Base-by-base conservation (phyloP, 2,329 filamentous ascomycete genomes). In the Rutstroemia sydowiana region DNA sequence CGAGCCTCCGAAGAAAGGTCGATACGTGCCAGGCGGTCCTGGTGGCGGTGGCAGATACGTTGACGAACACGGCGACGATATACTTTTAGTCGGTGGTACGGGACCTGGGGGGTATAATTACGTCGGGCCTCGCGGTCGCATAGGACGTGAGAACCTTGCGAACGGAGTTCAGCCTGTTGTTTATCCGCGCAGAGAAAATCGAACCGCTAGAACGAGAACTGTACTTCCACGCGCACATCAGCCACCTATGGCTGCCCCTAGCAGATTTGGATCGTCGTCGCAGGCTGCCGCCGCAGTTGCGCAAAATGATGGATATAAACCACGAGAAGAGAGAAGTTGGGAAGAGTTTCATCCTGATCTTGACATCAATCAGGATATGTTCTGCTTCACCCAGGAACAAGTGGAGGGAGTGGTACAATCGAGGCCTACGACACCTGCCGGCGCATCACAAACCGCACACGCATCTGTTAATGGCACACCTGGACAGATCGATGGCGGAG, bases 341-440 rank as follows among this genome's bases (percentile, higher is more conserved):
- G 91, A 96, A 65, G 93, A 98, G 67, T 97, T 97, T 59, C 93
- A 98, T 69, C 90, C 89, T 0, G 88, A 96, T 63, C 79, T 98
- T 48, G 91, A 97, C 71, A 90, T 96, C 45, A 89, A 95, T 52
- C 78, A 78, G 11, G 81, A 79, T 3, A 85, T 96, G 58, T 81
- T 85, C 59, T 75, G 95, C 2, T 91, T 91, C 65, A 82, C 79
- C 45, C 84, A 90, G 2, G 84, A 93, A 57, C 88, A 95, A 59
- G 85, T 97, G 6, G 92, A 97, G 66, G 88, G 89, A 18, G 74
- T 82, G 37, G 71, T 75, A 21, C 77, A 75, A 55, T 73, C 78
- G 4, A 54, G 60, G 54, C 62, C 64, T 28, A 68, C 68, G 3
- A 73, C 74, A 23, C 69, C 72, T 21, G 52, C 66, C 40, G 66